Evolutionary conservation across 768 basidiomycete species (phyloP).

Genomic region (Leccinum longicurvipes): DNA sequence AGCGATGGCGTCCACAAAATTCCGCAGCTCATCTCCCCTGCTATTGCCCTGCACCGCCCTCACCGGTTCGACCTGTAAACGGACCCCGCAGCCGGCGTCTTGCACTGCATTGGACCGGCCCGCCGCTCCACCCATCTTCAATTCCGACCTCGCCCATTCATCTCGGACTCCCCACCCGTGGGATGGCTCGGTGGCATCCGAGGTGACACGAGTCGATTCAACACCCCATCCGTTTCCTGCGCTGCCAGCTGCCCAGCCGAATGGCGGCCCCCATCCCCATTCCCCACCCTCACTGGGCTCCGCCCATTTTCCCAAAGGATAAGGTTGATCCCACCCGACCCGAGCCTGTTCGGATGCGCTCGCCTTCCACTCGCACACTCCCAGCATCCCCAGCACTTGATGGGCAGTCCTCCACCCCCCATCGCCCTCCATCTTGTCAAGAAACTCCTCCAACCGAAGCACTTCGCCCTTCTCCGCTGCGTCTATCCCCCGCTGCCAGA

Average conservation of each 20-base stretch:
- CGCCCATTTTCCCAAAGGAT: background rate
- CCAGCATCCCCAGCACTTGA: conserved; percentile 30
- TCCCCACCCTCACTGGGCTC: background rate
- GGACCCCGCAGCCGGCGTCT: conserved; percentile 1
- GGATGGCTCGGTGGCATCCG: conserved; percentile 20
- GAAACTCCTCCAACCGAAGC: conserved; percentile 43
- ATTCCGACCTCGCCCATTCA: conserved; percentile 10
- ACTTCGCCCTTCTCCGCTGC: conserved; percentile 46
- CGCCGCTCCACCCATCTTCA: background rate
- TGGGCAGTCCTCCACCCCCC: conserved; percentile 30
- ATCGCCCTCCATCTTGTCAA: conserved; percentile 38
- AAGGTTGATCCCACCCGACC: conserved; percentile 4
- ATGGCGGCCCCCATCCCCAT: conserved; percentile 10
- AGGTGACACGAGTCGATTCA: conserved; percentile 6
- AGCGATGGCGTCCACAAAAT: conserved; percentile 49
- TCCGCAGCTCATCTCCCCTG: conserved; percentile 17
- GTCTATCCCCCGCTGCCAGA: conserved; percentile 49
- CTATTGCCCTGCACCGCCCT: conserved; percentile 1
- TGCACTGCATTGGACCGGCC: background rate
- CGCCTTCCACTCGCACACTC: conserved; percentile 17
- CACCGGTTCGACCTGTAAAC: background rate
- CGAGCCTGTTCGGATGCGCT: background rate
- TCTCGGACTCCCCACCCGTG: conserved; percentile 20
- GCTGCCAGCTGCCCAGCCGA: conserved; percentile 10
- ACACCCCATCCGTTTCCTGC: conserved; percentile 14